Percentiles rank a stretch among this genome's conserved stretches.
Conservation (phyloP, 1,284 basidiomycete species). For the Marasmius oreades region DNA sequence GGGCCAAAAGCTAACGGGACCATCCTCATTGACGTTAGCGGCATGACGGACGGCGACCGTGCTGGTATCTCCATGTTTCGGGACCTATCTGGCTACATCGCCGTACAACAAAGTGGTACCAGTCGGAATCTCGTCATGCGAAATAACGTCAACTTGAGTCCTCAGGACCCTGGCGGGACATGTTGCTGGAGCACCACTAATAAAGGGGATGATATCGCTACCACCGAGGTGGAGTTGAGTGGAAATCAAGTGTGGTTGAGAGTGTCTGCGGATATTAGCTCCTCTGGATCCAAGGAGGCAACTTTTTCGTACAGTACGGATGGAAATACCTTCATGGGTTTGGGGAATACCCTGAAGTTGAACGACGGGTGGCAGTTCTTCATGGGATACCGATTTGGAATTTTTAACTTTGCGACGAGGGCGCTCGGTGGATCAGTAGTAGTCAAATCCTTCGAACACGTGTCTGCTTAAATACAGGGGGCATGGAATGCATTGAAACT, state of each 20-base stretch:
- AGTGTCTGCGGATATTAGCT: not conserved
- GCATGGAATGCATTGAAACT: not conserved
- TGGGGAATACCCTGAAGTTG: constrained; percentile 3
- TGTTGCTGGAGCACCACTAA: constrained; percentile 5
- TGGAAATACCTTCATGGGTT: not conserved
- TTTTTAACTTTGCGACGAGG: not conserved
- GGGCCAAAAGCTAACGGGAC: constrained; percentile 24
- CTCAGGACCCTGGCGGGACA: constrained; percentile 19
- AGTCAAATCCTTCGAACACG: constrained; percentile 8
- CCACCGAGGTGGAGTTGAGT: constrained; percentile 5
- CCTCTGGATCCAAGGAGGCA: not conserved
- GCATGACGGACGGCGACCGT: constrained; percentile 24
- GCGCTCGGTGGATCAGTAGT: not conserved
- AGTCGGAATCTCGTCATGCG: constrained; percentile 15
- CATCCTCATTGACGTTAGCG: constrained; percentile 20
- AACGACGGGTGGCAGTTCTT: not conserved
- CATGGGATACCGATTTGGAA: not conserved
- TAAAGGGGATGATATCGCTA: no score
- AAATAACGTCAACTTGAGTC: constrained; percentile 17
- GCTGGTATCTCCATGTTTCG: constrained; percentile 24
- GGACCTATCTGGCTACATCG: constrained; percentile 23
- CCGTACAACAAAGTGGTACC: constrained; percentile 17
- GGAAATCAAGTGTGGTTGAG: not conserved
- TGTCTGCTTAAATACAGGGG: not conserved
- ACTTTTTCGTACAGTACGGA: not conserved